Evolutionary conservation across 2,329 filamentous ascomycete species (phyloP), one percentile per base, ranked within the genome.

Genomic region (Colletotrichum tropicale): DNA sequence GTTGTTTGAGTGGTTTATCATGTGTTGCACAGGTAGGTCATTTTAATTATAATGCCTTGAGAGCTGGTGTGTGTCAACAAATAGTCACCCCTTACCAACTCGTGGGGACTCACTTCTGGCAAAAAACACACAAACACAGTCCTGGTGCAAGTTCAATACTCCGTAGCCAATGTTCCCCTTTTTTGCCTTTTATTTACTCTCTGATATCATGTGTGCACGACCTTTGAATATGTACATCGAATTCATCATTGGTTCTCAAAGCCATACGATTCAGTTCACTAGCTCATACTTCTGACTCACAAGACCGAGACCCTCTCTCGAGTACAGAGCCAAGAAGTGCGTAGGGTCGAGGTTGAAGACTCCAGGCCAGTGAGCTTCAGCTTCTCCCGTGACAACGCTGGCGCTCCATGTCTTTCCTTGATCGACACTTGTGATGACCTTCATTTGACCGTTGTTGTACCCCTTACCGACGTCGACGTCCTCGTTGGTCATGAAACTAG

Each of bases 401-500:
- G 43, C 36, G 32, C 79, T 78, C 83, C 83, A 84, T 1, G 79
- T 78, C 28, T 21, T 70, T 0, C 80, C 83, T 5, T 76, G 80
- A 8, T 82, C 79, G 9, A 77, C 68, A 26, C 81, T 83, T 0
- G 78, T 81, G 5, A 84, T 67, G 7, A 83, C 78, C 73, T 84
- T 84, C 78, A 83, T 82, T 26, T 72, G 34, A 5, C 24, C 70
- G 10, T 67, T 60, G 26, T 72, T 68, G 62, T 72, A 72, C 5
- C 52, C 64, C 60, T 81, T 79, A 15, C 77, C 80, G n/a, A 80
- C 80, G 38, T 81, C 80, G 6, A 78, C 76, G 66, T 85, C 85
- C 78, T 88, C 87, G 76, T 88, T 84, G 2, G 86, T 88, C 80
- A 86, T 86, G 79, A 88, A 88, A 71, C 84, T 85, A 0, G 82